Conservation (phyloP, 2,329 filamentous ascomycete species). For the Xylariaceae sp. region DNA sequence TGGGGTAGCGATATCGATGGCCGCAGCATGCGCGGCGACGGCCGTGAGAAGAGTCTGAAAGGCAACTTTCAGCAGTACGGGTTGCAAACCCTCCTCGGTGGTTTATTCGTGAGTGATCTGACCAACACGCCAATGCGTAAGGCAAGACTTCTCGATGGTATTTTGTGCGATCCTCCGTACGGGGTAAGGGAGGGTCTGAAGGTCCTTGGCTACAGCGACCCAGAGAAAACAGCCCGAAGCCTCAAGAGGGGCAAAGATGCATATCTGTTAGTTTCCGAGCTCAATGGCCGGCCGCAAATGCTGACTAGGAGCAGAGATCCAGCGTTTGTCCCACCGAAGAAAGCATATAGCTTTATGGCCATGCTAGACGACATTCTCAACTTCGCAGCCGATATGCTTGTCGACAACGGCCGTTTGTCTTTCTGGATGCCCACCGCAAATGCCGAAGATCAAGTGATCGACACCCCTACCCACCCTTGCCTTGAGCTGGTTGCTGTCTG, state of each 20-base stretch:
- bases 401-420: conserved; percentile 73
- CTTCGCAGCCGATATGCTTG: conserved; percentile 73
- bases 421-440: conserved; percentile 98
- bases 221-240: conserved; percentile 54
- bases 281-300: neutral
- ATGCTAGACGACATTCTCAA: conserved; percentile 87
- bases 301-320: conserved; percentile 20
- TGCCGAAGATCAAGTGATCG: conserved; percentile 70
- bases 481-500: conserved; percentile 73
- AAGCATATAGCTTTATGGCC: conserved; percentile 84
- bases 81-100: conserved; percentile 62
- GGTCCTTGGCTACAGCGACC: conserved; percentile 75
- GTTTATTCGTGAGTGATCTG: conserved; percentile 79
- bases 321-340: conserved; percentile 63
- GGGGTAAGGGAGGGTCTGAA: conserved; percentile 88
- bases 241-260: conserved; percentile 66
- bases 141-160: conserved; percentile 65
- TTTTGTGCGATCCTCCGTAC: conserved; percentile 94
- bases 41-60: conserved; percentile 44
- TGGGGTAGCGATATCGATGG: conserved; percentile 94
- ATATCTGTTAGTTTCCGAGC: conserved; percentile 54
- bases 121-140: conserved; percentile 75
- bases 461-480: conserved; percentile 71
- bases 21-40: conserved; percentile 74
- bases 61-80: conserved; percentile 86